Evolutionary conservation across 1,284 basidiomycete species (phyloP), one percentile per base, ranked within the genome.

Genomic region (Bjerkandera adusta): DNA sequence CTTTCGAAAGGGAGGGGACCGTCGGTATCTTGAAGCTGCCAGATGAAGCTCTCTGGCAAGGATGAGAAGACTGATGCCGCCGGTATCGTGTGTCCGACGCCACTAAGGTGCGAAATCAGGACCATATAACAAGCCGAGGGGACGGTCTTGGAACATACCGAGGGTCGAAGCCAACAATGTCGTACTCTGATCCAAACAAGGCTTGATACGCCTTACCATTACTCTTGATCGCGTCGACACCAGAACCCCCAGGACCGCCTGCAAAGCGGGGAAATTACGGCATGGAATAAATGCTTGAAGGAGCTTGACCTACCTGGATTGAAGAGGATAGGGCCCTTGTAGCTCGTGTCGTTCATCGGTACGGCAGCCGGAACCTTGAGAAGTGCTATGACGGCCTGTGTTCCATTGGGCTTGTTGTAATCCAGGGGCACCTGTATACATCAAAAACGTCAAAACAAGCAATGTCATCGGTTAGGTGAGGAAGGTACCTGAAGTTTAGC

Each of bases 81-180:
- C 4, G 57, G 58, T 2, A 51, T 57, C 5, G 52, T 59, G 13
- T 30, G 33, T 2, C 50, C 51, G 22, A 59, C 45, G 24, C 58
- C 57, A 3, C 45, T 47, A 32, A 8, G 3, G 12, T 13, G 18
- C 25, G 11, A n/a, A n/a, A 53, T 8, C 49, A 25, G n/a, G 29
- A 16, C 22, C 22, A 25, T 54, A 33, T 3, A 4, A 21, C 6
- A 27, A 10, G 15, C 18, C n/a, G n/a, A n/a, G n/a, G n/a, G n/a
- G n/a, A n/a, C n/a, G n/a, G n/a, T n/a, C n/a, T n/a, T n/a, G n/a
- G n/a, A n/a, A n/a, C n/a, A n/a, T n/a, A 48, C 46, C 67, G 53
- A 22, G 66, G 65, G 52, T 68, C 65, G 44, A 67, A 66, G 3
- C 64, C 60, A 25, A 68, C 50, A 11, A 67, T 47, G 40, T 67